These are phyloP conservation scores for Harringtonia aguacate DNA, from an alignment of 2,329 filamentous ascomycete species.

Conservation along the genomic window DNA sequence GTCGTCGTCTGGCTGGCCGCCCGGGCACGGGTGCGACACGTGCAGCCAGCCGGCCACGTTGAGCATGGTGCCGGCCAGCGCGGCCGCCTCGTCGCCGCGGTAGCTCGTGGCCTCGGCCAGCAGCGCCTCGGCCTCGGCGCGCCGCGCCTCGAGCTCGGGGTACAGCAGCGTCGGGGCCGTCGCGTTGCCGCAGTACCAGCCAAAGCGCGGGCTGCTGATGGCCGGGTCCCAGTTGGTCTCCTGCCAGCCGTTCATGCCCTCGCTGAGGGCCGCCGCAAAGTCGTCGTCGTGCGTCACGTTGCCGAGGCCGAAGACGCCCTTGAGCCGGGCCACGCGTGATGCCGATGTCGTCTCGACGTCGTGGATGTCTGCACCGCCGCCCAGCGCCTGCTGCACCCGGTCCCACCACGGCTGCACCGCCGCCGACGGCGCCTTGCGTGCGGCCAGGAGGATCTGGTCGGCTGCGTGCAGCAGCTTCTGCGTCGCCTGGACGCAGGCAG, in stretches of 20 bases:
- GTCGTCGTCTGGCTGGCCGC: slow-evolving; percentile 21
- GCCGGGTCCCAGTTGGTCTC: slow-evolving; percentile 43
- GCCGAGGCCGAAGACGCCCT: slow-evolving; percentile 33
- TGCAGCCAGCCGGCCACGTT: slow-evolving; percentile 40
- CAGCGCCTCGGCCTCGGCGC: slow-evolving; percentile 24
- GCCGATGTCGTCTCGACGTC: background rate
- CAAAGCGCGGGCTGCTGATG: slow-evolving; percentile 28
- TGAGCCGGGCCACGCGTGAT: slow-evolving; percentile 19
- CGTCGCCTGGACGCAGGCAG: slow-evolving; percentile 53
- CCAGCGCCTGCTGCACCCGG: background rate
- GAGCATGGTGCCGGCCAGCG: slow-evolving; percentile 31
- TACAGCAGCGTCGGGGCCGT: slow-evolving; percentile 31
- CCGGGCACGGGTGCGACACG: slow-evolving; percentile 16
- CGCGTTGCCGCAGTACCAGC: slow-evolving; percentile 35
- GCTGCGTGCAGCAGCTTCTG: slow-evolving; percentile 44
- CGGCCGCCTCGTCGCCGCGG: slow-evolving; percentile 20
- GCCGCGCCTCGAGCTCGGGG: slow-evolving; percentile 25
- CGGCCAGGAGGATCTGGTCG: slow-evolving; percentile 37
- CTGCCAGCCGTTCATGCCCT: slow-evolving; percentile 33
- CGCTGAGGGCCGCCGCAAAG: slow-evolving; percentile 32
- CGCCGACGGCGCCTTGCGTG: slow-evolving; percentile 22
- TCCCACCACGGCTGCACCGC: slow-evolving; percentile 15
- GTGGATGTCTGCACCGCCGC: too few relatives aligned
- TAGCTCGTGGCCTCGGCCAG: slow-evolving; percentile 32
- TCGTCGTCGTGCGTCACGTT: slow-evolving; percentile 34